Evolutionary conservation across 2,329 filamentous ascomycete genomes (phyloP), one percentile per base, ranked within the genome.

Genomic region (Blastomyces percursus): DNA sequence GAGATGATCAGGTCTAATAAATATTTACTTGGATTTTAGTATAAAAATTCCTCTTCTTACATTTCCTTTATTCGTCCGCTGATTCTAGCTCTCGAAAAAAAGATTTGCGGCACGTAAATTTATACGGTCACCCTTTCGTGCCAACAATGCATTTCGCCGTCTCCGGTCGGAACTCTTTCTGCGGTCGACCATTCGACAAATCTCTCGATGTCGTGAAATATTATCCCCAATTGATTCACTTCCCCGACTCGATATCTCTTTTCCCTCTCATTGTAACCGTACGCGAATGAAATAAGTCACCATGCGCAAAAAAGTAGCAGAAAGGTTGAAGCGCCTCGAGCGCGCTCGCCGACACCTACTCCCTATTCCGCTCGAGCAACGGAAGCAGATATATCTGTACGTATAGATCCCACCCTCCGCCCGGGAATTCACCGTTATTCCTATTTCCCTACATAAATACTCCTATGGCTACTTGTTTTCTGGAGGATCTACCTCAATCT

Each of bases 301-400:
- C 35, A 60, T 60, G 59, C 50, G 50, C 35, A 61, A 61, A 55
- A 58, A 61, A 11, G 42, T 32, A 42, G 55, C 51, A 38, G 51
- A 58, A 24, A 40, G 14, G 40, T 5, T 19, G 44, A 14, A 9
- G 40, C 35, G 19, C 38, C 40, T 61, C 35, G 1, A 11, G 4
- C 7, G 52, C 21, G 40, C 42, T 16, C 19, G 52, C 14, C 24
- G 11, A 51, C 59, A 27, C 46, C 21, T 51, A 52, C 14, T 2
- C 6, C 61, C 61, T 2, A 58, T 70, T 21, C 68, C 69, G 2
- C 54, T 62, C n/a, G 61, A 63, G 30, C 58, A 66, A 30, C 67
- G 71, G 63, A 78, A 80, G 66, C 75, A 78, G 68, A 72, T 81
- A 62, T 79, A 76, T 68, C 73, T 81, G 79, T 80, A 73, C n/a